Conservation (phyloP, 2,329 filamentous ascomycete genomes). For the Beauveria bassiana region DNA sequence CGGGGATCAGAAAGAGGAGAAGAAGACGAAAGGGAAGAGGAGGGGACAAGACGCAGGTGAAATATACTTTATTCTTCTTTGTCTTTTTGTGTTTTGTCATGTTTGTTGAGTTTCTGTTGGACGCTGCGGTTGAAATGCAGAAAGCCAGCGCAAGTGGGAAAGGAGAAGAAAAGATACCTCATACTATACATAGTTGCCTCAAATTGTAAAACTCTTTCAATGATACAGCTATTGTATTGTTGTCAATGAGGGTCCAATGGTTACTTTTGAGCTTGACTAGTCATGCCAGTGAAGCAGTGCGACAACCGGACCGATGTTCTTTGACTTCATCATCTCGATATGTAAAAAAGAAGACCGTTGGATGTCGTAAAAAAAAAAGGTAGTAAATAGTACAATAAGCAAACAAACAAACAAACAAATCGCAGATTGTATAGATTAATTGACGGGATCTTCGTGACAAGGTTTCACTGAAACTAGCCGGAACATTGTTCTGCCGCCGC, state of each 20-base stretch:
- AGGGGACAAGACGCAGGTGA: constrained; percentile 7
- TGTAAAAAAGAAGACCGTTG: too few relatives aligned
- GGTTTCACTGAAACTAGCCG: constrained; percentile 12
- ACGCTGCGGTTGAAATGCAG: constrained; percentile 17
- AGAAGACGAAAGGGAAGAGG: constrained; percentile 14
- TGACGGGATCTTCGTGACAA: too few relatives aligned
- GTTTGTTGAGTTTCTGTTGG: constrained; percentile 6
- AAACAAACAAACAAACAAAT: too few relatives aligned
- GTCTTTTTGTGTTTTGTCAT: not conserved
- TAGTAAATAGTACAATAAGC: too few relatives aligned
- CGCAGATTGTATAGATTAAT: too few relatives aligned
- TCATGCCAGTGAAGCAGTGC: not conserved
- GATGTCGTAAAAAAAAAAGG: too few relatives aligned
- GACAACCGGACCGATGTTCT: too few relatives aligned
- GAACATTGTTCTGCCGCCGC: constrained; percentile 27
- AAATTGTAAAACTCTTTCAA: constrained; percentile 24
- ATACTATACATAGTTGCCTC: constrained; percentile 25
- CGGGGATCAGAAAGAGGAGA: constrained; percentile 6
- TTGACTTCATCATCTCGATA: too few relatives aligned
- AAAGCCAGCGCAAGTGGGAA: constrained; percentile 19
- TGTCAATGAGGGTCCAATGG: not conserved
- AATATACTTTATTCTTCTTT: constrained; percentile 4
- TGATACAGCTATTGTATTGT: not conserved
- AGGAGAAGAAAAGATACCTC: constrained; percentile 14
- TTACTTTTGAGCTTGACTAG: not conserved